Percentiles rank a stretch among this genome's conserved stretches.
These are phyloP conservation scores for Colletotrichum camelliae DNA, from an alignment of 2,329 filamentous ascomycete genomes.

Conservation along the genomic window DNA sequence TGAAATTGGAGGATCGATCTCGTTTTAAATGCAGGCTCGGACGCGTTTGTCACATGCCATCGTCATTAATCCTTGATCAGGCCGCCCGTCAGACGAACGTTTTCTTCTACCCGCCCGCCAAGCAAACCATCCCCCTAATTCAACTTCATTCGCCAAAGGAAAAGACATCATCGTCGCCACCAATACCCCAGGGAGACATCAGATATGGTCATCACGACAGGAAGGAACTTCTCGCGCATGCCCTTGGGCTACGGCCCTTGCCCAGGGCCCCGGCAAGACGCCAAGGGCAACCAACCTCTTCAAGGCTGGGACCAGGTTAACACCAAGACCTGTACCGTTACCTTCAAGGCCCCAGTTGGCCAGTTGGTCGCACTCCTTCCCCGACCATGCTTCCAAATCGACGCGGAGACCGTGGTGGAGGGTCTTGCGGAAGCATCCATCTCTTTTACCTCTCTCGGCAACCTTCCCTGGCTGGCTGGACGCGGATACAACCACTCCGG, in stretches of 20 bases:
- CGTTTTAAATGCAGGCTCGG: not conserved
- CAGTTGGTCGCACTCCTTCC: slow-evolving; percentile 61
- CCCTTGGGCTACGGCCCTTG: not conserved
- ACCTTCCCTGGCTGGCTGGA: slow-evolving; percentile 66
- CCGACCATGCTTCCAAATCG: slow-evolving; percentile 54
- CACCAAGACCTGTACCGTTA: not conserved
- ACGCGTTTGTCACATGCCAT: not conserved
- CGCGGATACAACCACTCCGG: slow-evolving; percentile 62
- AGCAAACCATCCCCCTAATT: not conserved
- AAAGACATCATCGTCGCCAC: too few species aligned
- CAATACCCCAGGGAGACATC: not conserved
- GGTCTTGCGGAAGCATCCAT: slow-evolving; percentile 46
- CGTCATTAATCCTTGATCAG: not conserved
- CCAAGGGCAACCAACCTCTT: not conserved
- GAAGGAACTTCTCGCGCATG: not conserved
- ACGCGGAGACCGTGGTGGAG: slow-evolving; percentile 44
- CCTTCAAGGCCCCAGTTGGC: not conserved
- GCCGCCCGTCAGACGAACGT: not conserved
- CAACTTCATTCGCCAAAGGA: not conserved
- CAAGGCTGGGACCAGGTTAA: not conserved
- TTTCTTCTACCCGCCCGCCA: not conserved
- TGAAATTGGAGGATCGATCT: not conserved
- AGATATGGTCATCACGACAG: not conserved
- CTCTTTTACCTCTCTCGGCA: slow-evolving; percentile 45
- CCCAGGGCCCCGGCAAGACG: not conserved